Evolutionary conservation across 2,329 filamentous ascomycete species (phyloP).

Genomic region (Lecanoromycetidae sp.): DNA sequence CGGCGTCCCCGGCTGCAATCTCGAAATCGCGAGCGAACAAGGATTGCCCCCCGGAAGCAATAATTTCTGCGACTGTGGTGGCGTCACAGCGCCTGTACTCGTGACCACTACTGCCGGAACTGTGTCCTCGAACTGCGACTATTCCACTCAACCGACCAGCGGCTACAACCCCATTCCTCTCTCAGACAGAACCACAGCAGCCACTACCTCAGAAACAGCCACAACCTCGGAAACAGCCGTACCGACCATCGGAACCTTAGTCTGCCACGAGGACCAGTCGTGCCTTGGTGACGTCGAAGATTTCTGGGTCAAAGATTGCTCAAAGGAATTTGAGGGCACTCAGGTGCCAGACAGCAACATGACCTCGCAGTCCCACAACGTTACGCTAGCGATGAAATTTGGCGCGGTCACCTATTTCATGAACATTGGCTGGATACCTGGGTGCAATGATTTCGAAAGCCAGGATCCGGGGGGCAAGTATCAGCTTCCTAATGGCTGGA

Average conservation of each 20-base stretch:
- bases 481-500: not conserved
- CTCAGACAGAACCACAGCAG: not conserved
- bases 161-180: not conserved
- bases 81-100: not conserved
- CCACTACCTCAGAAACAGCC: too few relatives aligned
- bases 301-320: too few relatives aligned
- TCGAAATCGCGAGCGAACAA: not conserved
- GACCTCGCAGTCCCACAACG: not conserved
- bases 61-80: slow-evolving; percentile 5
- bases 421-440: slow-evolving; percentile 3
- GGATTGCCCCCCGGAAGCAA: not conserved
- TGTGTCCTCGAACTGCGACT: slow-evolving; percentile 3
- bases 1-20: slow-evolving; percentile 4
- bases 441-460: not conserved
- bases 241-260: too few relatives aligned
- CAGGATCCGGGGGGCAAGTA: not conserved
- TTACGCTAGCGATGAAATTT: not conserved
- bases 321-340: too few relatives aligned
- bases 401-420: not conserved
- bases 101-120: not conserved
- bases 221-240: too few relatives aligned
- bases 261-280: too few relatives aligned
- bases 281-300: too few relatives aligned
- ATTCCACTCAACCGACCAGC: slow-evolving; percentile 2
- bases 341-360: not conserved